Conservation (phyloP, 2,329 filamentous ascomycete species). For the Fusarium liriodendri region DNA sequence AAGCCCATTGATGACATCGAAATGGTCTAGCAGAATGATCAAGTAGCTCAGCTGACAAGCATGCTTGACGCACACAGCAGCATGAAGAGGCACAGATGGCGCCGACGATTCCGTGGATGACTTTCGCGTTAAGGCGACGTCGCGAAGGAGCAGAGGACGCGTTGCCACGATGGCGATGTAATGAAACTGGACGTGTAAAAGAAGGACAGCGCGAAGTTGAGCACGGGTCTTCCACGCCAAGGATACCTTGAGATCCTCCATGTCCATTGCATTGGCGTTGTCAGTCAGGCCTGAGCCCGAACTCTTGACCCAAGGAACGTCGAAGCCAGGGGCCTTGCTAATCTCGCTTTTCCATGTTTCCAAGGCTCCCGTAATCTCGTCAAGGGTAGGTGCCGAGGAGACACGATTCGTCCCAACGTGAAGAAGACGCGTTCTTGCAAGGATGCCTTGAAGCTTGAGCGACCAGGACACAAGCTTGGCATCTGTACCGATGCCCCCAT, state of each 20-base stretch:
- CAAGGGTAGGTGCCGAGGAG: slow-evolving; percentile 17
- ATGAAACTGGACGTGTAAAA: slow-evolving; percentile 48
- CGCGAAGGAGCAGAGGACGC: slow-evolving; percentile 44
- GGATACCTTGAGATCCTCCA: slow-evolving; percentile 43
- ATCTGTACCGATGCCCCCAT: slow-evolving; percentile 42
- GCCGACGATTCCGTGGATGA: neutral
- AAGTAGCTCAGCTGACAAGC: slow-evolving; percentile 48
- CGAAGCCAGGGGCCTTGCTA: slow-evolving; percentile 22
- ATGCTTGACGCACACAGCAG: slow-evolving; percentile 38
- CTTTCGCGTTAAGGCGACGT: slow-evolving; percentile 27
- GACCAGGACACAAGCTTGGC: slow-evolving; percentile 46
- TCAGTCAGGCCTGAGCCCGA: neutral
- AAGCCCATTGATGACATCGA: slow-evolving; percentile 48
- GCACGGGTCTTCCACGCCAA: slow-evolving; percentile 43
- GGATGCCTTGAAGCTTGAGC: slow-evolving; percentile 46
- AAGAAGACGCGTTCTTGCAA: slow-evolving; percentile 41
- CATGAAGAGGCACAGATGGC: slow-evolving; percentile 1
- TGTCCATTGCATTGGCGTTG: slow-evolving; percentile 29
- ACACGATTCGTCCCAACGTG: slow-evolving; percentile 11
- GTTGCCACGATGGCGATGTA: slow-evolving; percentile 49
- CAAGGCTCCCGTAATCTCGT: slow-evolving; percentile 21
- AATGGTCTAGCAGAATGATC: slow-evolving; percentile 47
- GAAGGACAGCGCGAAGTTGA: slow-evolving; percentile 44
- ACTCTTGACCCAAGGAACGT: slow-evolving; percentile 26
- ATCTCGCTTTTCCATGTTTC: slow-evolving; percentile 26